Conservation (phyloP, 1,284 basidiomycete species). For the Ceratobasidium sp. region DNA sequence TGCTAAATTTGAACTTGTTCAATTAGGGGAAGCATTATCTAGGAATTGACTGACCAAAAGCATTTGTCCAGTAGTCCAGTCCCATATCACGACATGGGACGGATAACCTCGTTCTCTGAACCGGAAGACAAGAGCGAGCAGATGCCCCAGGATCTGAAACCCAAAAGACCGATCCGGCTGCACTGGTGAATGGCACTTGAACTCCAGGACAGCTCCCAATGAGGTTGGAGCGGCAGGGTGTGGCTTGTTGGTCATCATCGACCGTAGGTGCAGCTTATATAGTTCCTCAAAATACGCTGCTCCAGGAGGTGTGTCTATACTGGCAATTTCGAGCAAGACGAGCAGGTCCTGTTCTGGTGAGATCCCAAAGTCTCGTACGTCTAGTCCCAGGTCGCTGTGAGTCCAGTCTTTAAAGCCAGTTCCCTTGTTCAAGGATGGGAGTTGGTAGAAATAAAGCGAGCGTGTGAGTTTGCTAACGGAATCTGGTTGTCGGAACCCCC, state of each 20-base stretch:
- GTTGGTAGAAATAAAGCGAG: conserved; percentile 23
- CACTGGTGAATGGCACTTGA: neutral
- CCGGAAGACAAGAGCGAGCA: conserved; percentile 20
- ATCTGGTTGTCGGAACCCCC: neutral
- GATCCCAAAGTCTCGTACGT: conserved; percentile 10
- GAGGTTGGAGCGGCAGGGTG: conserved; percentile 1
- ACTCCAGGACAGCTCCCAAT: neutral
- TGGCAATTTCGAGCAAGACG: conserved; percentile 1
- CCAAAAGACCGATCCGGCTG: conserved; percentile 17
- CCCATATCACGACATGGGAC: conserved; percentile 30
- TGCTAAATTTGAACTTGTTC: neutral
- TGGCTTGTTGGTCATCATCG: conserved; percentile 19
- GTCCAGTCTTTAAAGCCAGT: conserved; percentile 6
- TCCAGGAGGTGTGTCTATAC: neutral
- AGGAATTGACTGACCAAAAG: neutral
- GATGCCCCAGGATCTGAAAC: conserved; percentile 18
- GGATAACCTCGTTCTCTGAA: neutral
- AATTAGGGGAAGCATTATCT: neutral
- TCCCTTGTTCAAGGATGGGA: conserved; percentile 26
- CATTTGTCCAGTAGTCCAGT: conserved; percentile 21
- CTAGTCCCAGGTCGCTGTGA: conserved; percentile 16
- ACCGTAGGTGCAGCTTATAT: conserved; percentile 20
- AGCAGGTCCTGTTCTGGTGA: conserved; percentile 17
- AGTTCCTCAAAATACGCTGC: conserved; percentile 3
- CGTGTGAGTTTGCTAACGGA: neutral